These are phyloP conservation scores for Piloderma croceum DNA, from an alignment of 768 basidiomycete genomes.

Conservation along the genomic window DNA sequence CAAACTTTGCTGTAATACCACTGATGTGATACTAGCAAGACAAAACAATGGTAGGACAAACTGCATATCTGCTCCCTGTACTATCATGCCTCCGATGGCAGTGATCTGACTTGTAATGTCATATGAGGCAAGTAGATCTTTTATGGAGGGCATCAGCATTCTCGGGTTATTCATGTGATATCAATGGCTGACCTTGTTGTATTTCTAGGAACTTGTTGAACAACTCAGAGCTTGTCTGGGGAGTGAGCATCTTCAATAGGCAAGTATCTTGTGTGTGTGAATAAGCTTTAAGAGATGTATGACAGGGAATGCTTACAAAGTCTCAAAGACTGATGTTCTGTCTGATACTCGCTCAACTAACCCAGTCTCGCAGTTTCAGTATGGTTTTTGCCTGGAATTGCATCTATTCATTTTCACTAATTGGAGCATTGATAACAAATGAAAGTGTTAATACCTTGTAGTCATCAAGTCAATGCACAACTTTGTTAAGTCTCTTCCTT, in stretches of 20 bases:
- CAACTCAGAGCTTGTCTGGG: slow-evolving; percentile 74
- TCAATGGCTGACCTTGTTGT: slow-evolving; percentile 72
- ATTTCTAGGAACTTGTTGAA: slow-evolving; percentile 93
- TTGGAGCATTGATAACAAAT: slow-evolving; percentile 1
- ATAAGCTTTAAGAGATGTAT: slow-evolving; percentile 1
- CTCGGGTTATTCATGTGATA: neutral
- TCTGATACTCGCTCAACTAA: slow-evolving; percentile 86
- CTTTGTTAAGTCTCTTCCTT: slow-evolving; percentile 71
- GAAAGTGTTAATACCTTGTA: slow-evolving; percentile 61
- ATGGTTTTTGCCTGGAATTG: slow-evolving; percentile 87
- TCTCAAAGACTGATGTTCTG: slow-evolving; percentile 83
- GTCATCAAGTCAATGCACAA: slow-evolving; percentile 83
- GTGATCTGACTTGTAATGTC: slow-evolving; percentile 72
- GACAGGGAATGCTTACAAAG: slow-evolving; percentile 60
- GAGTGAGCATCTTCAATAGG: slow-evolving; percentile 85
- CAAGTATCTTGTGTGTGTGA: slow-evolving; percentile 65
- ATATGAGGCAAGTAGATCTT: slow-evolving; percentile 93
- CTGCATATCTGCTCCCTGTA: slow-evolving; percentile 79
- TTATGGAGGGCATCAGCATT: slow-evolving; percentile 4
- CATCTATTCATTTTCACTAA: slow-evolving; percentile 51
- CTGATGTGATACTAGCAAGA: slow-evolving; percentile 76
- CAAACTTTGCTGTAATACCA: slow-evolving; percentile 82
- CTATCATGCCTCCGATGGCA: slow-evolving; percentile 86
- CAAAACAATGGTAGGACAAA: slow-evolving; percentile 76
- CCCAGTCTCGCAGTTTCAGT: slow-evolving; percentile 86